Evolutionary conservation across 192 early-diverging fungal genomes (phyloP).

Genomic region (Rhizoclosmatium globosum): DNA sequence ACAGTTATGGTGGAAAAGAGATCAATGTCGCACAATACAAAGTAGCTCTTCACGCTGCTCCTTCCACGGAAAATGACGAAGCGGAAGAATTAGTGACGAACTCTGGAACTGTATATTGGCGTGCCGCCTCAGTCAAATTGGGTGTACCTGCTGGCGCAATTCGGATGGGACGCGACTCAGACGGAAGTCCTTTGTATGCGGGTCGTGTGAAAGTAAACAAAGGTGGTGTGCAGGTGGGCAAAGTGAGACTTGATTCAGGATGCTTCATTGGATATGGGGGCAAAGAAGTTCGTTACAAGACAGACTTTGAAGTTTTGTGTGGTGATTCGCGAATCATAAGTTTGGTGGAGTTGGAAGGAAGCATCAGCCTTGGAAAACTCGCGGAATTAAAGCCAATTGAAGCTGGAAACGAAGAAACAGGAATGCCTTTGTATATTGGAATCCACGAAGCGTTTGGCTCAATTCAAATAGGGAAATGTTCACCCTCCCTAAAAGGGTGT

Average conservation of each 20-base stretch:
- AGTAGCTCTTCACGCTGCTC: constrained; percentile 6
- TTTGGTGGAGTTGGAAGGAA: constrained; percentile 24
- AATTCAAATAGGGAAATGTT: constrained; percentile 30
- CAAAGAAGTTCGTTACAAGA: constrained; percentile 1
- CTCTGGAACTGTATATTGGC: constrained; percentile 18
- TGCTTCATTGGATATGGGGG: constrained; percentile 26
- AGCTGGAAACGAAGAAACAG: constrained; percentile 18
- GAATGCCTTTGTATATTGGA: constrained; percentile 30
- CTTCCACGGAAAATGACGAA: neutral
- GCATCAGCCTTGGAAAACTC: constrained; percentile 4
- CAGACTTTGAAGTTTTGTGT: constrained; percentile 29
- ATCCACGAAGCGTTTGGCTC: constrained; percentile 30
- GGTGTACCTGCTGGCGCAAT: constrained; percentile 22
- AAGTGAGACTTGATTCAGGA: neutral
- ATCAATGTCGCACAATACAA: constrained; percentile 2
- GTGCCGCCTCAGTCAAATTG: neutral
- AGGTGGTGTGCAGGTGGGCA: constrained; percentile 32
- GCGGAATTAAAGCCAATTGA: constrained; percentile 28
- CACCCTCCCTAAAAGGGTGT: constrained; percentile 20
- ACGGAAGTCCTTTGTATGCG: constrained; percentile 24
- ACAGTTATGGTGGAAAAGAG: constrained; percentile 28
- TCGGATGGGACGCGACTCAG: constrained; percentile 24
- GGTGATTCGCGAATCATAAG: constrained; percentile 20
- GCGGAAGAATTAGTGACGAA: neutral
- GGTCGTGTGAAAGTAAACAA: constrained; percentile 17